phyloP scores from a whole-genome alignment of 2,329 filamentous ascomycete species.

The Hypoxylon sp. region DNA sequence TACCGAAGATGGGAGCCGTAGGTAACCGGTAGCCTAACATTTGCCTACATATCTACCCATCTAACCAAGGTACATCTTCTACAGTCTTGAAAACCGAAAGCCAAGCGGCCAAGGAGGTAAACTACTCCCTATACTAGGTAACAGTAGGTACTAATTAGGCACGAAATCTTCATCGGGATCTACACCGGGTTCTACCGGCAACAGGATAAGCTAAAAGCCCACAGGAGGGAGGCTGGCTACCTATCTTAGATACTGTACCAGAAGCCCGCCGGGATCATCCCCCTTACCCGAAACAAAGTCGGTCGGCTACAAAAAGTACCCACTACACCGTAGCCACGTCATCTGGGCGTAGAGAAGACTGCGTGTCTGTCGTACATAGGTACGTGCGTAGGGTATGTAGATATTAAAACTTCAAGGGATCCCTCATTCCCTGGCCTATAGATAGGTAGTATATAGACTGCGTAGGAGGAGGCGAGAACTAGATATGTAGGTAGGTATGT shows the following conservation, averaged over 20 bases:
- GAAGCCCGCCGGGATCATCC: not conserved
- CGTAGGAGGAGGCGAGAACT: not conserved
- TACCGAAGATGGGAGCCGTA: not conserved
- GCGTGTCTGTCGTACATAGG: slow-evolving; percentile 1
- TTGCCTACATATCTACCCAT: not conserved
- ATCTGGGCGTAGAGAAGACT: not conserved
- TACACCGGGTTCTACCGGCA: slow-evolving; percentile 1
- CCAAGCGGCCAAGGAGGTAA: not conserved
- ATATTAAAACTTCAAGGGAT: not conserved
- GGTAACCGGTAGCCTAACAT: not conserved
- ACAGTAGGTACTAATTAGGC: not conserved
- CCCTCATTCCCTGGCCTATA: not conserved
- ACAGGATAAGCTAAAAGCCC: not conserved
- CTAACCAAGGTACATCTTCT: not conserved
- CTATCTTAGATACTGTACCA: not conserved
- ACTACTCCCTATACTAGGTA: not conserved
- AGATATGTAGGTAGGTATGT: not conserved
- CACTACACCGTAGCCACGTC: slow-evolving; percentile 18
- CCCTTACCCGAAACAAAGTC: slow-evolving; percentile 10
- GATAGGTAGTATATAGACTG: not conserved
- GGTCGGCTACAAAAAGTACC: slow-evolving; percentile 7
- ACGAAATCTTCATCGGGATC: slow-evolving; percentile 7
- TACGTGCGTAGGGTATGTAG: not conserved
- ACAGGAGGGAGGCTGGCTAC: not conserved
- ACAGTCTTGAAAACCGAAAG: not conserved